Evolutionary conservation across 352 stramenopile genomes (phyloP).

Genomic region (Blastocystis sp.): DNA sequence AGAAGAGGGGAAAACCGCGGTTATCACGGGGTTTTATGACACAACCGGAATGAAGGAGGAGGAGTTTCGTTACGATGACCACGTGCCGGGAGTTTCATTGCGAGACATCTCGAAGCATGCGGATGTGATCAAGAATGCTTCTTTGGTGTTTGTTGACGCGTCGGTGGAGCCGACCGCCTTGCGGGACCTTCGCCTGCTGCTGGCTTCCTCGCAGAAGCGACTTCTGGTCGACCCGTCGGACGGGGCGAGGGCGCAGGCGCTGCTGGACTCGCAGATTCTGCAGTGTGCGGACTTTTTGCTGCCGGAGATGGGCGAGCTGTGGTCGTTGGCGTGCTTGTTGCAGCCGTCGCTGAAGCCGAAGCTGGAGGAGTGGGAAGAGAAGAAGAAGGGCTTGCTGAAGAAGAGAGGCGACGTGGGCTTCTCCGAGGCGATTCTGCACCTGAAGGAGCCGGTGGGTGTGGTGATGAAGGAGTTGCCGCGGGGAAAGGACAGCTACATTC

Average conservation of each 20-base stretch:
- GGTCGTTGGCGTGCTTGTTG: conserved; percentile 15
- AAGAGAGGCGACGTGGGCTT: not conserved
- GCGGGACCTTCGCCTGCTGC: not conserved
- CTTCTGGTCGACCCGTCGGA: not conserved
- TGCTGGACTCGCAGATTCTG: conserved; percentile 23
- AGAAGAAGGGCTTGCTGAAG: conserved; percentile 1
- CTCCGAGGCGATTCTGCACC: conserved; percentile 29
- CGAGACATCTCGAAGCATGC: not conserved
- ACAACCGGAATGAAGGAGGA: not conserved
- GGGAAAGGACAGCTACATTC: conserved; percentile 29
- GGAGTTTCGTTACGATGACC: conserved; percentile 5
- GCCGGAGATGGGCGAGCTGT: conserved; percentile 26
- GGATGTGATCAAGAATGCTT: not conserved
- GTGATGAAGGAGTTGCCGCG: conserved; percentile 29
- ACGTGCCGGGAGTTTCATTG: not conserved
- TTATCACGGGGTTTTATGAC: conserved; percentile 44
- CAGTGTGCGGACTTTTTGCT: conserved; percentile 24
- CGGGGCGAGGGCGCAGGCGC: not conserved
- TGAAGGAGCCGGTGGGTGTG: conserved; percentile 47
- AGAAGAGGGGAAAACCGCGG: not conserved
- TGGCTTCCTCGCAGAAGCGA: not conserved
- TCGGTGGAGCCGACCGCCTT: not conserved
- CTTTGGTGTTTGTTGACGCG: conserved; percentile 16
- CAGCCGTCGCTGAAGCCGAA: not conserved
- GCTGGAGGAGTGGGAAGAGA: not conserved